Conservation (phyloP, 2,329 filamentous ascomycete genomes). For the Cordyceps tenuipes region DNA sequence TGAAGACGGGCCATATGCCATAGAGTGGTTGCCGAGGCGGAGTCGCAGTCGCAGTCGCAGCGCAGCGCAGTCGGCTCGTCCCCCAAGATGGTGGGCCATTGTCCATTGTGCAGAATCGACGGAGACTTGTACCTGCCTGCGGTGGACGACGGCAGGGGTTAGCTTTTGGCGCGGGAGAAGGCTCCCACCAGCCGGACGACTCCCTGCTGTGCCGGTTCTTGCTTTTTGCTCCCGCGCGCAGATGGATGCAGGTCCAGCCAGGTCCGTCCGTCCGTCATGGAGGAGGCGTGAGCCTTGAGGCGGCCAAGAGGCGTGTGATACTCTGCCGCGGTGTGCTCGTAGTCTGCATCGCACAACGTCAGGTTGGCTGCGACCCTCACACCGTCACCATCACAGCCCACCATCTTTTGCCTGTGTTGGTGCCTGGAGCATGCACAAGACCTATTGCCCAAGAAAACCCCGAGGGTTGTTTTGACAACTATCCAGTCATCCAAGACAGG, state of each 20-base stretch:
- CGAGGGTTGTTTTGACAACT: neutral
- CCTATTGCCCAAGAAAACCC: neutral
- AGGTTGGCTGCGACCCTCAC: neutral
- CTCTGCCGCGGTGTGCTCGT: neutral
- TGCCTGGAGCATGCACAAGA: neutral
- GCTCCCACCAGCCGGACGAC: neutral
- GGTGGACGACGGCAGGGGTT: neutral
- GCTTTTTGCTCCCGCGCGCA: slow-evolving; percentile 4
- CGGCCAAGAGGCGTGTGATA: neutral
- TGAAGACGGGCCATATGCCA: neutral
- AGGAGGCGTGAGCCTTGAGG: neutral
- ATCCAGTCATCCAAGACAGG: slow-evolving; percentile 1
- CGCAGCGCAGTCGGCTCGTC: neutral
- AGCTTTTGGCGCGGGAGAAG: neutral
- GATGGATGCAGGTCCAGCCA: neutral
- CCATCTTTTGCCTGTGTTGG: neutral
- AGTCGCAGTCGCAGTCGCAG: too few species aligned
- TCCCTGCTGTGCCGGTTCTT: slow-evolving; percentile 5
- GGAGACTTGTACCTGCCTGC: slow-evolving; percentile 9
- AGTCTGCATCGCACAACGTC: neutral
- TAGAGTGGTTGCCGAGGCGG: slow-evolving; percentile 7
- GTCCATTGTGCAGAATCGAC: slow-evolving; percentile 11
- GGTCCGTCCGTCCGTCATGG: neutral
- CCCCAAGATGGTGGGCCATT: neutral
- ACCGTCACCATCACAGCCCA: neutral